Evolutionary conservation across 495 filamentous ascomycete genomes (phyloP), one percentile per base, ranked within the genome.

Genomic region (Neurospora intermedia): DNA sequence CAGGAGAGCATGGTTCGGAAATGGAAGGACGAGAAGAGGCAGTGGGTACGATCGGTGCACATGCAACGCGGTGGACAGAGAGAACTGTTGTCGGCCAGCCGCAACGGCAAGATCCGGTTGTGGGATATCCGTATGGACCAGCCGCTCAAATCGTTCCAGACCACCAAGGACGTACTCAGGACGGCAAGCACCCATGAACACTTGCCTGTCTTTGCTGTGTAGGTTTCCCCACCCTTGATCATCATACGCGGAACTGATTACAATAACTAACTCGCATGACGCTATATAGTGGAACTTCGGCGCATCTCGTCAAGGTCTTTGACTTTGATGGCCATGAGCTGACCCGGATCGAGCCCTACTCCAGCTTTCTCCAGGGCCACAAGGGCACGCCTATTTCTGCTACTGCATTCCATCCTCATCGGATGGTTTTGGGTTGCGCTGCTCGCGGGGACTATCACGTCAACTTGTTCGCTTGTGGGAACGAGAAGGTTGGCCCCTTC

Each of bases 171-270:
- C 75, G 92, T 91, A 16, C 85, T 97, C 75, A 86, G 93, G 74
- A 95, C 92, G 23, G 87, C 97, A 74, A 94, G 92, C 79, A 93
- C 96, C 35, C 96, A 99, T 82, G 96, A 99, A 80, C 96, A 98
- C 82, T 89, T 97, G 66, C 96, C 96, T 40, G 94, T 99, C 8
- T 97, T 98, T 85, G 93, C 93, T 77, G 90, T 94, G 94, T 97
- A 92, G 83, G 92, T 89, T 69, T 8, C 35, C 20, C 16, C 43
- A 2, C 2, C 66, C n/a, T 76, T 48, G 35, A 11, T 31, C 54
- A 66, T 38, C 54, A 35, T 18, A 18, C 54, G 4, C 23, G 27
- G 13, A 66, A 31, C 18, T 42, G 8, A 10, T 71, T 72, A 10
- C 69, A 62, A 3, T 72, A 75, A 73, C 79, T 83, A 76, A 86